Conservation (phyloP, 202 grass and related monocot species). For the Carex arenaria region DNA sequence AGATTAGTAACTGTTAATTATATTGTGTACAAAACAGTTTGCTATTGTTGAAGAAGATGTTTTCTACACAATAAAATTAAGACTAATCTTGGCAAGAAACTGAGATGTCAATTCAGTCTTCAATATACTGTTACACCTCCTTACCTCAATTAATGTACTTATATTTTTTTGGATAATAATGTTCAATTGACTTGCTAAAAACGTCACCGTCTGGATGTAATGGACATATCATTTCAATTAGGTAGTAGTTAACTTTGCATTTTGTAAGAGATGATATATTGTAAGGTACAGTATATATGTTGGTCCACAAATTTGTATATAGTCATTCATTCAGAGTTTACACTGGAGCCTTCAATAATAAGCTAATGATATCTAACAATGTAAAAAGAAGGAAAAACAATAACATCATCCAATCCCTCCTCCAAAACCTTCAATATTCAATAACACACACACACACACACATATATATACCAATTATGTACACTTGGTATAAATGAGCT, state of each 20-base stretch:
- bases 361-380: slow-evolving; percentile 1
- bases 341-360: slow-evolving; percentile 6
- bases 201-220: background rate
- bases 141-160: background rate
- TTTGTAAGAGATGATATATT: background rate
- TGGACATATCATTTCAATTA: background rate
- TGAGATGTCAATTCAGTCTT: background rate
- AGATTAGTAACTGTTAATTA: no score
- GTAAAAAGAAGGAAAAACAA: background rate
- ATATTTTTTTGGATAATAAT: background rate
- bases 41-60: no score
- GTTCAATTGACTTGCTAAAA: background rate
- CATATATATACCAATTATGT: background rate
- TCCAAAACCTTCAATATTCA: background rate
- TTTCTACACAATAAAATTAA: no score
- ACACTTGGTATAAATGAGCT: slow-evolving; percentile 5
- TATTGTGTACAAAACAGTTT: background rate
- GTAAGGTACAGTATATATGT: background rate
- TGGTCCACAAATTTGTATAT: slow-evolving; percentile 4
- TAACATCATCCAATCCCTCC: background rate
- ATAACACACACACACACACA: background rate
- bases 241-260: background rate
- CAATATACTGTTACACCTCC: background rate
- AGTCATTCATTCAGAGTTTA: background rate
- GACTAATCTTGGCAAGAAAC: background rate